Evolutionary conservation across 768 basidiomycete species (phyloP), one percentile per base, ranked within the genome.

Genomic region (Rhodotorula graminis): DNA sequence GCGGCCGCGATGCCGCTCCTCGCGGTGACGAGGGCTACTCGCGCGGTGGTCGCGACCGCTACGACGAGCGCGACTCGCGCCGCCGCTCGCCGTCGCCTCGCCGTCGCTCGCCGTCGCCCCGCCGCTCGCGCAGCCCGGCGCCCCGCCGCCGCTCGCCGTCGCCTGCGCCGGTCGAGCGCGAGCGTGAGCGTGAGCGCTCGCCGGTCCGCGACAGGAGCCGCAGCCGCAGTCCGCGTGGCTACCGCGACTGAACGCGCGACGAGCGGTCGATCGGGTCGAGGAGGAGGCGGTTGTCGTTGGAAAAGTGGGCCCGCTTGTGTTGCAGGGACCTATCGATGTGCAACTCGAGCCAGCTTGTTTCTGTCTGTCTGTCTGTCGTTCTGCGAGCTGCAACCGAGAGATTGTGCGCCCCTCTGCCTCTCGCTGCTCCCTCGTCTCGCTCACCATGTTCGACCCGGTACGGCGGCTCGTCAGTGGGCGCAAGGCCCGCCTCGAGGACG

Each of bases 381-480:
- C 8, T 19, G n/a, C 21, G 27, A 55, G 53, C 27, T 15, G 37
- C 37, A 37, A 9, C 37, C n/a, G 53, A 15, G n/a, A 27, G n/a
- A n/a, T 12, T 55, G 27, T 29, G 53, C 29, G 9, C 50, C n/a
- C 25, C 29, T 18, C n/a, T 9, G 19, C 47, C 47, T 23, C 19
- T 31, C 19, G 33, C 21, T 18, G 12, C 29, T 23, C 21, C 11
- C 37, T 18, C 56, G 3, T 2, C 58, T 59, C 58, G 58, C 25
- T 14, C 37, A 46, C 3, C 37, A 61, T 61, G 60, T 37, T 61
- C 15, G 86, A 88, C 80, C 87, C 86, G 74, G 83, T 91, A 23
- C 86, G 88, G 19, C 86, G 89, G 21, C 78, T 92, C 3, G 91
- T 93, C 5, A 91, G 90, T n/a, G 90, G 91, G 1, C 83, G 85